Percentiles rank a stretch among this genome's conserved stretches.
Conservation (phyloP, 108 stramenopile species). For the Nitzschia inconspicua region DNA sequence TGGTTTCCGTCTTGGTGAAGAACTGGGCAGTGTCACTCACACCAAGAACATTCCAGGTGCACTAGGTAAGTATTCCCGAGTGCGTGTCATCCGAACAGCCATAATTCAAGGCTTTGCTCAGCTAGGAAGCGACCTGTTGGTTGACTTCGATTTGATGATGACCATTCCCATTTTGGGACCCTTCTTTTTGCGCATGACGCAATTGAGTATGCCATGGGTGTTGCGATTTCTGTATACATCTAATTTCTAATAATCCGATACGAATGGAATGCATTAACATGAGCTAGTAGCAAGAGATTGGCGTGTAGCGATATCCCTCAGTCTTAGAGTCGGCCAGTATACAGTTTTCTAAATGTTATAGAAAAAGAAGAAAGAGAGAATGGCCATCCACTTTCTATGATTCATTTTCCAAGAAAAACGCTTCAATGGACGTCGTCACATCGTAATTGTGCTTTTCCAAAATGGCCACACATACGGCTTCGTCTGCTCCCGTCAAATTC, state of each 20-base stretch:
- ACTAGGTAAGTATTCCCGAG: conserved; percentile 62
- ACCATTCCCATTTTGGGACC: conserved; percentile 88
- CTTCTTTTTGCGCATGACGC: conserved; percentile 90
- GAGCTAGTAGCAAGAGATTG: too few species aligned
- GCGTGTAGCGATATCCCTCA: too few species aligned
- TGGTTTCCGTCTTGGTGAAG: conserved; percentile 89
- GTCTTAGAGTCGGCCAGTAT: too few species aligned
- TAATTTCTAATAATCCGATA: conserved; percentile 58
- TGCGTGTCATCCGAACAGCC: conserved; percentile 75
- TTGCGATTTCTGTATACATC: conserved; percentile 87
- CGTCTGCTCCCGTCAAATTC: conserved; percentile 29
- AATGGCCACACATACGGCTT: conserved; percentile 31
- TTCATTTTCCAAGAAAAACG: too few species aligned
- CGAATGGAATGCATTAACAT: background rate
- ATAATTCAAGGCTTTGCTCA: conserved; percentile 88
- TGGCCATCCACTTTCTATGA: too few species aligned
- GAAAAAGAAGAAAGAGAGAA: too few species aligned
- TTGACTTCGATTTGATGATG: conserved; percentile 94
- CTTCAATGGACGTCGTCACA: conserved; percentile 42
- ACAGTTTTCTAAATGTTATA: too few species aligned
- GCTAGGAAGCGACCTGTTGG: conserved; percentile 84
- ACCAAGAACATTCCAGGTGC: conserved; percentile 67
- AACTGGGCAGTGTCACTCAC: conserved; percentile 77
- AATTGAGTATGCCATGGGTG: conserved; percentile 89
- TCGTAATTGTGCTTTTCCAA: conserved; percentile 35